Conservation (phyloP, 768 basidiomycete species). For the Podaxis rugospora region DNA sequence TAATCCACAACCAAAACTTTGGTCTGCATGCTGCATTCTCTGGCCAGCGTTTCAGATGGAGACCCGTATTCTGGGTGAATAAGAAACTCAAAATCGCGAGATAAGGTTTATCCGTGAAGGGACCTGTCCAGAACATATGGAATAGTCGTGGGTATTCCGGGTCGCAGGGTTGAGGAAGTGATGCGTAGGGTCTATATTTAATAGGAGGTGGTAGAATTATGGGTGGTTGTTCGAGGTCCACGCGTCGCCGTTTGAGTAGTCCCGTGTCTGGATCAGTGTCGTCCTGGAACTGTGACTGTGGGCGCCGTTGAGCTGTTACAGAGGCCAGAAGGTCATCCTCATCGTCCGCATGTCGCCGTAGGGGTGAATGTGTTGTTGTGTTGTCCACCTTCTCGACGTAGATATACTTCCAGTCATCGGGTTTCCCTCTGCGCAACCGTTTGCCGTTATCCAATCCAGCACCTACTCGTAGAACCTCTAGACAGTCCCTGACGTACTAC, state of each 20-base stretch:
- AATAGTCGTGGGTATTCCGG: constrained; percentile 83
- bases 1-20: constrained; percentile 98
- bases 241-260: constrained; percentile 53
- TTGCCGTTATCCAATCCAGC: constrained; percentile 83
- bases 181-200: constrained; percentile 52
- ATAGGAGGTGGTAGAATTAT: constrained; percentile 45
- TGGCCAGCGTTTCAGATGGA: constrained; percentile 56
- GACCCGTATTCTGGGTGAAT: constrained; percentile 90
- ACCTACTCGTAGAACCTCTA: constrained; percentile 91
- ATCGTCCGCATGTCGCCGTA: constrained; percentile 17
- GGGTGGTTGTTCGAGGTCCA: constrained; percentile 56
- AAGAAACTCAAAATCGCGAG: constrained; percentile 91
- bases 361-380: constrained; percentile 18
- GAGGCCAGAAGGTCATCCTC: constrained; percentile 36
- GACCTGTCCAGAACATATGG: constrained; percentile 99
- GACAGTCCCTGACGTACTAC: constrained; percentile 95
- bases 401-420: constrained; percentile 86
- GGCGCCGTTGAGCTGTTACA: background rate
- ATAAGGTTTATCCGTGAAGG: constrained; percentile 99
- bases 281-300: constrained; percentile 8
- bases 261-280: constrained; percentile 47
- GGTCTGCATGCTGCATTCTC: constrained; percentile 70
- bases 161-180: constrained; percentile 67
- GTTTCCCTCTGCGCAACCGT: constrained; percentile 66
- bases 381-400: constrained; percentile 59